Conservation (phyloP, 495 filamentous ascomycete species). For the Monascus purpureus region DNA sequence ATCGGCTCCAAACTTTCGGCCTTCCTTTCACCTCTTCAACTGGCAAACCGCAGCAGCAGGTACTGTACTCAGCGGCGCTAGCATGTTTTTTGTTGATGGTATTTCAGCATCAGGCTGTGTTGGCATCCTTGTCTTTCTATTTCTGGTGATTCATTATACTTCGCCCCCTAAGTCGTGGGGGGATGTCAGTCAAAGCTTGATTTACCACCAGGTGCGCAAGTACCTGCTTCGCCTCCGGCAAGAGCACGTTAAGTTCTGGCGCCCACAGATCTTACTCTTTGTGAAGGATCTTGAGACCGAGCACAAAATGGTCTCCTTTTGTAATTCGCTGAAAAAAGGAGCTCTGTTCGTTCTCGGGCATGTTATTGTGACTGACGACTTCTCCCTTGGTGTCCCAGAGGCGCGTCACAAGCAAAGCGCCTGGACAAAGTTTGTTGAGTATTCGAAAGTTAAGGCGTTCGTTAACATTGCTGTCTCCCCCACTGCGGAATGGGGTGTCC, state of each 20-base stretch:
- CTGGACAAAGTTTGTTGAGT: slow-evolving; percentile 79
- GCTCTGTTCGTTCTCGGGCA: slow-evolving; percentile 75
- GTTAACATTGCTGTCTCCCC: slow-evolving; percentile 75
- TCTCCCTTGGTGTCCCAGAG: slow-evolving; percentile 62
- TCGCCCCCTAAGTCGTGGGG: slow-evolving; percentile 82
- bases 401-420: slow-evolving; percentile 65
- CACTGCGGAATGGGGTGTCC: slow-evolving; percentile 68
- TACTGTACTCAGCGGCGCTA: slow-evolving; percentile 55
- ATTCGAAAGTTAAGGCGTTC: slow-evolving; percentile 79
- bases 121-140: slow-evolving; percentile 56
- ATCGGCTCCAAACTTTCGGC: slow-evolving; percentile 86
- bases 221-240: slow-evolving; percentile 70
- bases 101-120: slow-evolving; percentile 67
- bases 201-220: slow-evolving; percentile 86
- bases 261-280: slow-evolving; percentile 71
- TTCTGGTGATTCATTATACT: slow-evolving; percentile 72
- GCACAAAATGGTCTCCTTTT: slow-evolving; percentile 75
- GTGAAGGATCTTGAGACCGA: slow-evolving; percentile 69
- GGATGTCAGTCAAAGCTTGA: slow-evolving; percentile 77
- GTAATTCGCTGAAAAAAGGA: slow-evolving; percentile 83
- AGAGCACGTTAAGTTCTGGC: slow-evolving; percentile 88
- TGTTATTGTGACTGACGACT: slow-evolving; percentile 75
- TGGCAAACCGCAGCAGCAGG: slow-evolving; percentile 70
- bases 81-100: slow-evolving; percentile 86
- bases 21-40: slow-evolving; percentile 78